Base-by-base conservation (phyloP, 1,284 basidiomycete species). In the Melampsora abietis-canadensis region DNA sequence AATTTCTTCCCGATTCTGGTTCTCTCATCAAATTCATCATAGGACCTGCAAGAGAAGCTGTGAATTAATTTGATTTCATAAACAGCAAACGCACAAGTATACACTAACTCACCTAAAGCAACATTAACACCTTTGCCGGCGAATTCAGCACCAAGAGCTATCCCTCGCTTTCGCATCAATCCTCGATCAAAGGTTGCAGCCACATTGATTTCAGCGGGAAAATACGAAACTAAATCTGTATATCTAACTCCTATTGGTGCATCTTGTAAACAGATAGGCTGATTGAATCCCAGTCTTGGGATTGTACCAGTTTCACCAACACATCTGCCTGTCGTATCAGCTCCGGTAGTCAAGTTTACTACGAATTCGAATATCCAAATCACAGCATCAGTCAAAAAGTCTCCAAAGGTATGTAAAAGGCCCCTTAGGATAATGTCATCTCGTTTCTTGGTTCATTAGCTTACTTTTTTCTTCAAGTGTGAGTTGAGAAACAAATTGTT, bases 51-150 rank as follows among this genome's bases (percentile, higher is more conserved):
- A 80, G 2, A 21, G 14, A 40, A 76, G 77, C 7, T 31, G 34
- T 61, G 3, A 3, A 34, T 61, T 2, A 61, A 17, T 19, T 19
- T 6, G 17, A 34, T 31, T 30, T 19, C 27, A 34, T 30, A 31
- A 31, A 21, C 17, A 54, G 21, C n/a, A 15, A 10, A 14, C 19
- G 24, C 24, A 54, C 19, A 54, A 12, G 14, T 54, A 54, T n/a
- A 54, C 4, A 21, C 10, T 6, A 27, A 21, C 72, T 48, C 15
- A 75, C 81, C 81, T 5, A 82, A 77, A 74, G 78, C 77, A 72
- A 80, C 77, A 77, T 81, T 80, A 66, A 74, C 79, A 37, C 81
- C 81, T 68, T 81, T 81, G 61, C 66, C 74, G 62, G 77, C 78
- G 78, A 79, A 79, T 77, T 82, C 80, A 30, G 77, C 51, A 15